Conservation (phyloP, 2,329 filamentous ascomycete species). For the Xylariales sp. region DNA sequence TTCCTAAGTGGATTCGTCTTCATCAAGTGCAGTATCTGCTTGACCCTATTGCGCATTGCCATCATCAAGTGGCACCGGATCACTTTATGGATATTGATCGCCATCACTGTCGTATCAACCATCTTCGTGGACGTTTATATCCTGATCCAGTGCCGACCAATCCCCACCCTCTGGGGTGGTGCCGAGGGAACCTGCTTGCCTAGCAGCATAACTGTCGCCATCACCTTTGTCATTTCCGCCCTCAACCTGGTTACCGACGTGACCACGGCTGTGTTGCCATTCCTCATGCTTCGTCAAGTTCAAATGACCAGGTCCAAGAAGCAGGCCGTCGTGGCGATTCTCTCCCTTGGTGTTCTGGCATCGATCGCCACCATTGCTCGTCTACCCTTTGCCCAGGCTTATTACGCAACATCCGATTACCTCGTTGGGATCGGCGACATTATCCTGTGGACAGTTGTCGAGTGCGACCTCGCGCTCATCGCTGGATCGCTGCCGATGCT, state of each 20-base stretch:
- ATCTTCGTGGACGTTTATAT: conserved; percentile 9
- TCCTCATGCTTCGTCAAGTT: conserved; percentile 8
- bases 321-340: conserved; percentile 6
- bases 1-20: conserved; percentile 11
- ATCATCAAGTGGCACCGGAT: conserved; percentile 7
- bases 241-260: conserved; percentile 7
- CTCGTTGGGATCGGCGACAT: conserved; percentile 9
- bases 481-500: conserved; percentile 12
- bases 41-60: conserved; percentile 11
- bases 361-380: conserved; percentile 10
- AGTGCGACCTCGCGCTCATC: conserved; percentile 10
- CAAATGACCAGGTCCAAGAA: conserved; percentile 9
- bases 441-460: conserved; percentile 10
- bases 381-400: conserved; percentile 1
- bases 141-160: conserved; percentile 10
- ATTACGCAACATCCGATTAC: conserved; percentile 1
- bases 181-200: conserved; percentile 5
- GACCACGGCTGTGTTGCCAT: conserved; percentile 4
- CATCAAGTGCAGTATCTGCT: conserved; percentile 14
- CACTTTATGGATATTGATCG: conserved; percentile 10
- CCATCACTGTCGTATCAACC: conserved; percentile 6
- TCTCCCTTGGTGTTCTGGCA: conserved; percentile 8
- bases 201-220: conserved; percentile 5
- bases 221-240: conserved; percentile 13
- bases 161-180: conserved; percentile 10